phyloP scores from a whole-genome alignment of 2,329 filamentous ascomycete genomes.

The Ophiostoma australiae region DNA sequence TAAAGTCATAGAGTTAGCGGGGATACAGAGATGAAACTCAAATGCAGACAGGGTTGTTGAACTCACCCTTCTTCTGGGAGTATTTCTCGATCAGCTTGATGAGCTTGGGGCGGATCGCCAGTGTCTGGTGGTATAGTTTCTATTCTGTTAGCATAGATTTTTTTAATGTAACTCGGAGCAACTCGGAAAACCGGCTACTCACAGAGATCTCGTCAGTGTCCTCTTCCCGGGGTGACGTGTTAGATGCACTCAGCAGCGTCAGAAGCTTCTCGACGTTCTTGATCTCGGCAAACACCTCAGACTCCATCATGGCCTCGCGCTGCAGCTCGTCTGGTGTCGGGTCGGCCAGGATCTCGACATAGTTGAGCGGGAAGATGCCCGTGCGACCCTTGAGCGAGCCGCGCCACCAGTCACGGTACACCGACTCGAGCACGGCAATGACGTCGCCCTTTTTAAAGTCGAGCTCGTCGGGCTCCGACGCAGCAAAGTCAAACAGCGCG shows the following conservation, averaged over 20 bases:
- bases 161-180: background rate
- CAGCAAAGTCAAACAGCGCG: constrained; percentile 89
- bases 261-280: constrained; percentile 66
- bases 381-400: constrained; percentile 90
- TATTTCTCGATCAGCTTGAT: constrained; percentile 99
- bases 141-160: constrained; percentile 30
- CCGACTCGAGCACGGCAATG: constrained; percentile 93
- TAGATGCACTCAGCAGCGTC: constrained; percentile 83
- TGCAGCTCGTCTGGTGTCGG: constrained; percentile 92
- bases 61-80: constrained; percentile 90
- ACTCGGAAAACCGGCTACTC: constrained; percentile 32
- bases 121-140: constrained; percentile 84
- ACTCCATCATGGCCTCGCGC: constrained; percentile 92
- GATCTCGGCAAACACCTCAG: constrained; percentile 60
- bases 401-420: constrained; percentile 99
- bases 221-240: constrained; percentile 71
- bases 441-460: constrained; percentile 96
- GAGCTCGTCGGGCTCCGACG: constrained; percentile 88
- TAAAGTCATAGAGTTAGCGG: constrained; percentile 34
- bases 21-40: background rate
- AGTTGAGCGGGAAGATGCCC: constrained; percentile 97
- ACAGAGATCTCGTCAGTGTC: constrained; percentile 97
- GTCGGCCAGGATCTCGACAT: constrained; percentile 94
- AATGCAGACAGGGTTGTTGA: background rate
- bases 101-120: constrained; percentile 91